phyloP scores from a whole-genome alignment of 1,139 yeast species.

The Hemisphaericaspora xylanilytica region DNA sequence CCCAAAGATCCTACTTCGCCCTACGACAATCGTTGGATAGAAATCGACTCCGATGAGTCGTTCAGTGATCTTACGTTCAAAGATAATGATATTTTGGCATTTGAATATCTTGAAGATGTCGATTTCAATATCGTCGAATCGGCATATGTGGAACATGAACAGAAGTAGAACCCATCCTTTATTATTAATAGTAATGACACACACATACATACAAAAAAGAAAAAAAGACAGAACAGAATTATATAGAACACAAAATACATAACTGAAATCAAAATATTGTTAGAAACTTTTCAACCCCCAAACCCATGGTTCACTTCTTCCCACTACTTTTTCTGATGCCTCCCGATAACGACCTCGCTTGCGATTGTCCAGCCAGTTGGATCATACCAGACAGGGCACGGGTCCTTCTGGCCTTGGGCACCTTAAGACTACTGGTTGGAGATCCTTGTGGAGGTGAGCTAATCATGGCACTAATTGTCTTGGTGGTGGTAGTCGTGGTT shows the following conservation, averaged over 20 bases:
- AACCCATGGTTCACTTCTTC: slow-evolving; percentile 13
- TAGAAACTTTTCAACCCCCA: background rate
- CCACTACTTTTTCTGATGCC: slow-evolving; percentile 42
- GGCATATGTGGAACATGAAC: slow-evolving; percentile 27
- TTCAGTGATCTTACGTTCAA: slow-evolving; percentile 28
- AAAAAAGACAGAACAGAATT: background rate
- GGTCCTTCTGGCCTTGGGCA: slow-evolving; percentile 31
- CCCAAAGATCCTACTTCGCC: slow-evolving; percentile 43
- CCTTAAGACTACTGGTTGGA: slow-evolving; percentile 26
- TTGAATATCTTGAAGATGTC: slow-evolving; percentile 35
- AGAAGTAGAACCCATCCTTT: too few relatives aligned
- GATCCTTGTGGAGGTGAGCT: slow-evolving; percentile 39
- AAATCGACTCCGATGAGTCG: slow-evolving; percentile 25
- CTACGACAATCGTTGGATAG: slow-evolving; percentile 41
- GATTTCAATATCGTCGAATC: slow-evolving; percentile 42
- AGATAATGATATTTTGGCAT: slow-evolving; percentile 43
- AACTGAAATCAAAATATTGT: background rate
- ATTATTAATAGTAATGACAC: background rate
- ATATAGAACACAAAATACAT: background rate
- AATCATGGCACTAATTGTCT: slow-evolving; percentile 46
- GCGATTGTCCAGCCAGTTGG: slow-evolving; percentile 11
- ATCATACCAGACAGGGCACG: background rate
- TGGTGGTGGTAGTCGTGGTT: slow-evolving; percentile 49
- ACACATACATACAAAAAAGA: background rate
- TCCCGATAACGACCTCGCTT: slow-evolving; percentile 32